Percentiles rank a stretch among this genome's conserved stretches.
phyloP scores from a whole-genome alignment of 495 filamentous ascomycete species.

The Glonium stellatum region DNA sequence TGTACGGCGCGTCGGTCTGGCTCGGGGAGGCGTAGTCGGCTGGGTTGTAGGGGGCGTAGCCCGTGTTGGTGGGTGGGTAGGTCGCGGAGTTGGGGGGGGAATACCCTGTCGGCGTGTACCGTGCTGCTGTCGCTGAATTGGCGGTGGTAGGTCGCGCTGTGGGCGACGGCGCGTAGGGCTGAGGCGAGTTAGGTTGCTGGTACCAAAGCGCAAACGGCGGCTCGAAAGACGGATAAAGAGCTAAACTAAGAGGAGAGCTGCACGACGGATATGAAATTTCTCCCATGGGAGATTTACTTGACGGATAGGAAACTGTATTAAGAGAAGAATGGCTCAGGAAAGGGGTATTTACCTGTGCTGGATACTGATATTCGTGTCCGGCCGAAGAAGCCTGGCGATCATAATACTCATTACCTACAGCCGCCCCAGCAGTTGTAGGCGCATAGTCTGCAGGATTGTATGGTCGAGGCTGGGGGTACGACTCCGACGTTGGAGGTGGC shows the following conservation, averaged over 20 bases:
- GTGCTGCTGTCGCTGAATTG: constrained; percentile 7
- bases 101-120: constrained; percentile 16
- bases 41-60: neutral
- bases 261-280: constrained; percentile 7
- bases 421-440: constrained; percentile 6
- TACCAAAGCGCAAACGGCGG: constrained; percentile 19
- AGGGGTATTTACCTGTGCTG: constrained; percentile 26
- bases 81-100: neutral
- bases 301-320: neutral
- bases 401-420: constrained; percentile 13
- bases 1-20: constrained; percentile 3
- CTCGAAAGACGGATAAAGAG: constrained; percentile 22
- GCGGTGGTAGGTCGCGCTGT: neutral
- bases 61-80: constrained; percentile 15
- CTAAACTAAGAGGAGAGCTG: constrained; percentile 17
- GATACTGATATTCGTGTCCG: constrained; percentile 18
- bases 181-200: constrained; percentile 20
- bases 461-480: constrained; percentile 16
- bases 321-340: neutral
- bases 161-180: constrained; percentile 10
- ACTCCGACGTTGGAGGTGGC: constrained; percentile 14
- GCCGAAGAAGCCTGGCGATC: constrained; percentile 17
- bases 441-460: constrained; percentile 31
- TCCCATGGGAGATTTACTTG: neutral
- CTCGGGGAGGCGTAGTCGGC: constrained; percentile 13